phyloP scores from a whole-genome alignment of 1,284 basidiomycete species.

The Crucibulum parvulum region DNA sequence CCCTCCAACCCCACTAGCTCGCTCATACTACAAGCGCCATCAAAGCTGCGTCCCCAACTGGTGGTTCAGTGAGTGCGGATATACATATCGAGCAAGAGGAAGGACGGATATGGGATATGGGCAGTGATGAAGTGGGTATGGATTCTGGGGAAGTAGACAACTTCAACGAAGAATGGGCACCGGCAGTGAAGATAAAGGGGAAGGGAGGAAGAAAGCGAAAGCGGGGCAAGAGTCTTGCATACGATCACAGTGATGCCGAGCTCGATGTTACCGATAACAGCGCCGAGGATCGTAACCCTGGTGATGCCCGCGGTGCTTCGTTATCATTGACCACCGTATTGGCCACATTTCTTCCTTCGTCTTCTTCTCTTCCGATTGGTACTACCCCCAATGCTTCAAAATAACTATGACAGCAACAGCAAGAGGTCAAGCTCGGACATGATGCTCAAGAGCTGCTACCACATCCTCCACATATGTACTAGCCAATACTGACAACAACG shows the following conservation, averaged over 20 bases:
- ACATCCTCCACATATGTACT: no score
- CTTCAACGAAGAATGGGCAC: constrained; percentile 10
- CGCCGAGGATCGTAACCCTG: no score
- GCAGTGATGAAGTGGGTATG: constrained; percentile 33
- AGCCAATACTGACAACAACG: no score
- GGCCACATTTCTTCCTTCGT: no score
- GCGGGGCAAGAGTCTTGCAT: constrained; percentile 15
- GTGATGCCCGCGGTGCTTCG: no score
- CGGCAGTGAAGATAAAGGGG: constrained; percentile 32
- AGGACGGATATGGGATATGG: constrained; percentile 34
- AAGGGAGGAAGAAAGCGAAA: constrained; percentile 3
- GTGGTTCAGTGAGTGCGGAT: constrained; percentile 72
- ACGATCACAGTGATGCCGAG: constrained; percentile 19
- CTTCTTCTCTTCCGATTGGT: no score
- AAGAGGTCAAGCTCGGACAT: no score
- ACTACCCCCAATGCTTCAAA: no score
- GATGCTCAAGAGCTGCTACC: no score
- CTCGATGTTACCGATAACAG: no score
- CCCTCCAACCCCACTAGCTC: constrained; percentile 16
- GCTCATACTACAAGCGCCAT: constrained; percentile 49
- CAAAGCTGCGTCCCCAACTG: constrained; percentile 79
- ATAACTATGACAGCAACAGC: no score
- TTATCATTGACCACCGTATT: no score
- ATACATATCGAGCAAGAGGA: constrained; percentile 50
- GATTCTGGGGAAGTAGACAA: constrained; percentile 8